phyloP scores from a whole-genome alignment of 306 rosid species.

The Cucurbita argyrosperma region DNA sequence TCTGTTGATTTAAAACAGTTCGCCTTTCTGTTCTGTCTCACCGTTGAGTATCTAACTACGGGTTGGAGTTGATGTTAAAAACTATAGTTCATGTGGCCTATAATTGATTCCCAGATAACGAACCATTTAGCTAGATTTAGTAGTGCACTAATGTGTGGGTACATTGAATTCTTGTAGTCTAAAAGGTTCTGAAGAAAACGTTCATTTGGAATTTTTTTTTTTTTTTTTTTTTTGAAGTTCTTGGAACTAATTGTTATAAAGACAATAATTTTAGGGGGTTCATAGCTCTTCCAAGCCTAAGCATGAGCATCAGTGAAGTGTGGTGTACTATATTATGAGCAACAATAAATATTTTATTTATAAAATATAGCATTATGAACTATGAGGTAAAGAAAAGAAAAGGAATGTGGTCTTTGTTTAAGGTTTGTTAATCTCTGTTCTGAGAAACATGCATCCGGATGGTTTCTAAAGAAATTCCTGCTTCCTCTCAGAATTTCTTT shows the following conservation, averaged over 20 bases:
- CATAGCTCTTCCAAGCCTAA: background rate
- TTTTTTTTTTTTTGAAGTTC: background rate
- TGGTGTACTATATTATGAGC: background rate
- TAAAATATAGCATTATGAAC: background rate
- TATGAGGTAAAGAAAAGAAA: background rate
- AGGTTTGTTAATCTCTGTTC: background rate
- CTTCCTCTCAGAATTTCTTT: background rate
- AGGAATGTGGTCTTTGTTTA: background rate
- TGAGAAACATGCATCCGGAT: background rate
- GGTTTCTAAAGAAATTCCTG: background rate
- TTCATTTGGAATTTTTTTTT: background rate
- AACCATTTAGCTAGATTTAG: background rate
- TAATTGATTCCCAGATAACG: background rate
- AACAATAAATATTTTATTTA: background rate
- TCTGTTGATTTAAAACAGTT: background rate
- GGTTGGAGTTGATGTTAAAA: background rate
- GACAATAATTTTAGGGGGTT: background rate
- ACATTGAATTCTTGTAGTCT: background rate
- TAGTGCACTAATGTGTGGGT: background rate
- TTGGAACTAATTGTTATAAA: background rate
- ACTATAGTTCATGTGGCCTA: background rate
- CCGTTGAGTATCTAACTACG: background rate
- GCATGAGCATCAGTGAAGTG: background rate
- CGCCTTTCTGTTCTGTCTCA: background rate
- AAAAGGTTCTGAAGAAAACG: background rate